A percentile compares a stretch with the other conserved stretches of the same genome.
Evolutionary conservation across 139 green algal genomes (phyloP).

Genomic region (Chlorella sp.): DNA sequence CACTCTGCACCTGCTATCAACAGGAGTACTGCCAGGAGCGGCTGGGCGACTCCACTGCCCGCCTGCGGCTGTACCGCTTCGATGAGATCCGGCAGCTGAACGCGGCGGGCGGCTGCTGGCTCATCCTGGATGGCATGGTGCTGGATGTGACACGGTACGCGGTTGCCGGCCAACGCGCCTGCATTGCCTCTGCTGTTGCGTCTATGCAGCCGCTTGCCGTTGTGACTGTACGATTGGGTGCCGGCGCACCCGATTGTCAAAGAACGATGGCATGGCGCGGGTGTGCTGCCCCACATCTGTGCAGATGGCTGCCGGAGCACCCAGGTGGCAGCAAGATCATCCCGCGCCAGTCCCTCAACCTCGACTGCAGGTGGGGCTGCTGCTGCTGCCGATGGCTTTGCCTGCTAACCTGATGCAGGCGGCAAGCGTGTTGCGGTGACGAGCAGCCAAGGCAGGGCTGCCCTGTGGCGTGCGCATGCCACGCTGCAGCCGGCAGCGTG

Average conservation of each 20-base stretch:
- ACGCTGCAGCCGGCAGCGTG: too few species aligned
- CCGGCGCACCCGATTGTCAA: too few species aligned
- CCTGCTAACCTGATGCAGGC: too few species aligned
- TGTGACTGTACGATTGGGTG: neutral
- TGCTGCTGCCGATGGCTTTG: neutral
- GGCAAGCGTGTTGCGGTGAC: too few species aligned
- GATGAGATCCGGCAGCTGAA: constrained; percentile 66
- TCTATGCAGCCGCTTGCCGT: neutral
- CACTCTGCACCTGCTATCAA: too few species aligned
- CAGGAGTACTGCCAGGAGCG: constrained; percentile 58
- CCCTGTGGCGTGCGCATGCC: too few species aligned
- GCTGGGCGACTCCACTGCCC: constrained; percentile 48
- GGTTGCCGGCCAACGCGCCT: too few species aligned
- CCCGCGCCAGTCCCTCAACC: constrained; percentile 69
- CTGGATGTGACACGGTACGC: constrained; percentile 67
- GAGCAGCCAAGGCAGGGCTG: too few species aligned
- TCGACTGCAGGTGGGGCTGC: constrained; percentile 56
- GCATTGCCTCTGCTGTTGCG: neutral
- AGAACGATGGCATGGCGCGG: too few species aligned
- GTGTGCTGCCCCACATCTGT: too few species aligned
- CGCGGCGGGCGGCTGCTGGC: constrained; percentile 44
- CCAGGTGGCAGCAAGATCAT: constrained; percentile 79
- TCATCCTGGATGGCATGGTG: constrained; percentile 78
- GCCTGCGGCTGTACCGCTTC: constrained; percentile 53
- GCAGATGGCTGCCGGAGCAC: constrained; percentile 67